phyloP scores from a whole-genome alignment of 2,329 filamentous ascomycete species.

The Colletotrichum sp. region DNA sequence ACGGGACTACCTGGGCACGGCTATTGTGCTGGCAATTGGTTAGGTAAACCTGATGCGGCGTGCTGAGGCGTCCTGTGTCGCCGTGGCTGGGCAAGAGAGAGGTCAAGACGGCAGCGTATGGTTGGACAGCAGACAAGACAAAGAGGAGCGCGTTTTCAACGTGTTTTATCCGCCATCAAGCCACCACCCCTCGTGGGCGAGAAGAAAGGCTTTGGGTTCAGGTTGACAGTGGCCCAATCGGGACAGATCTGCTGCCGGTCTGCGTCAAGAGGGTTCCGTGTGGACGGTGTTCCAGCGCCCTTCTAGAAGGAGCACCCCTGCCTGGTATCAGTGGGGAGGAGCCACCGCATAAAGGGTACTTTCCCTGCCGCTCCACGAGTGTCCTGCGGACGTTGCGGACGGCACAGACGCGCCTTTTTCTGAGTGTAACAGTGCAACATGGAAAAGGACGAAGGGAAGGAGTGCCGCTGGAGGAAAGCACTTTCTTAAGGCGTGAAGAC shows the following conservation, averaged over 20 bases:
- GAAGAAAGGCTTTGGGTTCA: background rate
- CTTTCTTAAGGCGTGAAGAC: background rate
- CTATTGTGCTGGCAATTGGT: background rate
- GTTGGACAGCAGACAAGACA: background rate
- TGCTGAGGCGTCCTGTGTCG: background rate
- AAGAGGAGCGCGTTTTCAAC: slow-evolving; percentile 1
- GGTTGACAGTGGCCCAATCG: background rate
- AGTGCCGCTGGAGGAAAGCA: background rate
- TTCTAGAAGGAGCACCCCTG: slow-evolving; percentile 20
- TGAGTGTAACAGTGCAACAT: background rate
- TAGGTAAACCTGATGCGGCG: background rate
- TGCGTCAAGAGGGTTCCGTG: slow-evolving; percentile 13
- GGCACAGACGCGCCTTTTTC: background rate
- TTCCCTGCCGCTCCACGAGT: background rate
- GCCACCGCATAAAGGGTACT: background rate
- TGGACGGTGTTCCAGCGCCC: slow-evolving; percentile 2
- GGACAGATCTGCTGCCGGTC: background rate
- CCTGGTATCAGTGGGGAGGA: background rate
- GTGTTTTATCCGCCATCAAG: slow-evolving; percentile 1
- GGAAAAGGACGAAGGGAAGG: background rate
- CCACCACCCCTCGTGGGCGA: background rate
- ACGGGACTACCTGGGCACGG: background rate
- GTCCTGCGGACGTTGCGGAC: background rate
- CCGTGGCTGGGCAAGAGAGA: background rate
- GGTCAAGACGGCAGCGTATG: background rate